phyloP scores from a whole-genome alignment of 78 protist genomes.

The Dictyostelium intermedium region DNA sequence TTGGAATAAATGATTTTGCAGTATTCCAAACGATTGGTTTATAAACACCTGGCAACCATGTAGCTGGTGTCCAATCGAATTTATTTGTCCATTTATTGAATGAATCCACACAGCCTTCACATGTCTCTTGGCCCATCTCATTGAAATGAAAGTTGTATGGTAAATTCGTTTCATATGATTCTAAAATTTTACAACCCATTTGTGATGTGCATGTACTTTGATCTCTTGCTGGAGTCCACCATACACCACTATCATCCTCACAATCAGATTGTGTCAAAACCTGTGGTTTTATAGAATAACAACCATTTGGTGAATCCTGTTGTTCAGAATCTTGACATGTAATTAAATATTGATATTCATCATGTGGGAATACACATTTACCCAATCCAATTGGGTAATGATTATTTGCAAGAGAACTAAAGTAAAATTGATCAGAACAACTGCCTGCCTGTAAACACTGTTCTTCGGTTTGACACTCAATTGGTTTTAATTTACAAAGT shows the following conservation, averaged over 20 bases:
- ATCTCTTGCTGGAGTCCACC: background rate
- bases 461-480: background rate
- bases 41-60: slow-evolving; percentile 34
- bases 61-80: slow-evolving; percentile 15
- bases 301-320: slow-evolving; percentile 3
- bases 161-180: background rate
- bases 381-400: background rate
- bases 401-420: background rate
- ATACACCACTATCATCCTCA: background rate
- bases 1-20: background rate
- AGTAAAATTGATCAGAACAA: background rate
- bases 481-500: background rate
- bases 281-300: background rate
- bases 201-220: background rate
- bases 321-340: background rate
- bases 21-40: background rate
- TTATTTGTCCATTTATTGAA: slow-evolving; percentile 2
- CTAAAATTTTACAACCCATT: background rate
- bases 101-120: background rate
- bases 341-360: background rate
- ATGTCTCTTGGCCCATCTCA: background rate
- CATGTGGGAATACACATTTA: background rate
- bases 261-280: background rate
- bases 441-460: background rate
- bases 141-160: slow-evolving; percentile 24